phyloP scores from a whole-genome alignment of 2,329 filamentous ascomycete species.

The Setomelanomma holmii region DNA sequence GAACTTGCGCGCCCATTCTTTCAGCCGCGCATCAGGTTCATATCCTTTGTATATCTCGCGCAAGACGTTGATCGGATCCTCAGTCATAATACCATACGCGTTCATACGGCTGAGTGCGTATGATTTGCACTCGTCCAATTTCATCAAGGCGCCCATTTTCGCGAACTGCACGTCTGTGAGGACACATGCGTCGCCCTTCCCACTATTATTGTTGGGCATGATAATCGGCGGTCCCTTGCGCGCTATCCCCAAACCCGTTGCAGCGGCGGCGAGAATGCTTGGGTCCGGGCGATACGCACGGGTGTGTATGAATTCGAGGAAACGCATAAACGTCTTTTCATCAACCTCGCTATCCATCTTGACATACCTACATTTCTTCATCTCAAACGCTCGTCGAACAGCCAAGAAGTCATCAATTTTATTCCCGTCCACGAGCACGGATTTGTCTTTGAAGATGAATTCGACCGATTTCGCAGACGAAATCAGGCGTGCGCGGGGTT shows the following conservation, averaged over 20 bases:
- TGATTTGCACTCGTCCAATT: conserved; percentile 47
- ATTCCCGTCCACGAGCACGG: conserved; percentile 39
- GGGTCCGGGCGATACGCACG: conserved; percentile 32
- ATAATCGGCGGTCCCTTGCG: conserved; percentile 34
- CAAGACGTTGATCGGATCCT: conserved; percentile 48
- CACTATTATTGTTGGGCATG: conserved; percentile 10
- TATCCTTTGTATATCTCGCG: conserved; percentile 41
- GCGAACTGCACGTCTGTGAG: conserved; percentile 35
- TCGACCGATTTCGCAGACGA: conserved; percentile 46
- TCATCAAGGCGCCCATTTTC: conserved; percentile 43
- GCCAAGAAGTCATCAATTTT: conserved; percentile 38
- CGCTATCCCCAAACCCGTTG: conserved; percentile 8
- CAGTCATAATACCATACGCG: conserved; percentile 34
- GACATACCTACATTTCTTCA: conserved; percentile 32
- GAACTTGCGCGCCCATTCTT: conserved; percentile 31
- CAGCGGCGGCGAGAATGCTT: conserved; percentile 1
- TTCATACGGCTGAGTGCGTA: conserved; percentile 46
- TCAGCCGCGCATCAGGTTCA: conserved; percentile 31
- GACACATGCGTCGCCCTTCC: conserved; percentile 15
- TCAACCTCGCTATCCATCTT: conserved; percentile 36
- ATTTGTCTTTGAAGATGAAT: conserved; percentile 45
- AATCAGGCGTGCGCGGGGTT: conserved; percentile 34
- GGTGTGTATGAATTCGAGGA: conserved; percentile 43
- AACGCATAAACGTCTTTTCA: conserved; percentile 38
- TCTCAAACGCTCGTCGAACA: conserved; percentile 40